A percentile compares a stretch with the other conserved stretches of the same genome.
These are phyloP conservation scores for Macaranga tanarius DNA, from an alignment of 441 rosid genomes.

Conservation along the genomic window DNA sequence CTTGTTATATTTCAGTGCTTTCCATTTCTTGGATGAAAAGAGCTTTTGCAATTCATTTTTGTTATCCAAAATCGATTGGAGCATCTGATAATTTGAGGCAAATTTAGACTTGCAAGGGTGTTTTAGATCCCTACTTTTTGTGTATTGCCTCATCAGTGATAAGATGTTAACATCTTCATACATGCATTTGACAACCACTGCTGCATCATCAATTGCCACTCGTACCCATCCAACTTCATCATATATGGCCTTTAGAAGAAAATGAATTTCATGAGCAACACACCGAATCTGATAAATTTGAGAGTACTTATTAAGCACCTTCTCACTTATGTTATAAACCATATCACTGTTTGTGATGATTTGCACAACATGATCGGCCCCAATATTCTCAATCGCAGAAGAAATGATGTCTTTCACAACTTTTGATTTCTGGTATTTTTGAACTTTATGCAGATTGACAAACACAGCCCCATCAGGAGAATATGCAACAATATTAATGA, in stretches of 20 bases:
- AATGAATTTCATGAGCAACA: background rate
- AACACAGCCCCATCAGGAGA: constrained; percentile 12
- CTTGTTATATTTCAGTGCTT: background rate
- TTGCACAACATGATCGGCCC: constrained; percentile 4
- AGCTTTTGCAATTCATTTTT: background rate
- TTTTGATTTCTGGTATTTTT: background rate
- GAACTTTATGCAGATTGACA: background rate
- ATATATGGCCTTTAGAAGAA: constrained; percentile 1
- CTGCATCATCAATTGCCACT: background rate
- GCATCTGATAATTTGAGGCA: constrained; percentile 11
- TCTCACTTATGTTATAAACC: background rate
- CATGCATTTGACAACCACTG: background rate
- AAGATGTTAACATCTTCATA: background rate
- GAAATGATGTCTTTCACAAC: background rate
- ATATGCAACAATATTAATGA: background rate
- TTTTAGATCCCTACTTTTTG: background rate
- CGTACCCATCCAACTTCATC: background rate
- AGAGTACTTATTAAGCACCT: background rate
- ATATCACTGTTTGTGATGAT: constrained; percentile 2
- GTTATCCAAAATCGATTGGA: background rate
- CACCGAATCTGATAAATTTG: background rate
- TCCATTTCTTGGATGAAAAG: background rate
- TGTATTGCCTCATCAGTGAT: constrained; percentile 4
- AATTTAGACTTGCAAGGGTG: constrained; percentile 1
- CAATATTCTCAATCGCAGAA: constrained; percentile 5